Base-by-base conservation (phyloP, 177 flowering plant genomes). In the Vitis hybrid region DNA sequence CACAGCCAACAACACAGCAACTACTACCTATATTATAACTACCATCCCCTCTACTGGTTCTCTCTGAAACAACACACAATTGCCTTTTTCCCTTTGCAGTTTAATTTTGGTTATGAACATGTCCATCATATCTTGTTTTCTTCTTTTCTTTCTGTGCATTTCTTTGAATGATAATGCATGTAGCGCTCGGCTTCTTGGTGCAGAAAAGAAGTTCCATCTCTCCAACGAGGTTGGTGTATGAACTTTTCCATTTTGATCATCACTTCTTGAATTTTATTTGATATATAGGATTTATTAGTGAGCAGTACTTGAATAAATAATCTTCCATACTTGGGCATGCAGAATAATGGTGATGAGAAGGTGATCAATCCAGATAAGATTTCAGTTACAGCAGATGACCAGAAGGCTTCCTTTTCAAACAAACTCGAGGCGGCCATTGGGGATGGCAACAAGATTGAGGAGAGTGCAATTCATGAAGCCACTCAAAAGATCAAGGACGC, bases 61-160 rank as follows among this genome's bases (percentile, higher is more conserved):
- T 62, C 58, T 9, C 49, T 18, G 13, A 3, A 54, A 14, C 20
- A 9, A 3, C 38, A 53, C 3, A 9, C 9, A 20, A 31, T 11
- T 47, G 3, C n/a, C 47, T 71, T 24, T n/a, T 52, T 62, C 68
- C 31, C 31, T 28, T 28, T 28, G 31, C 31, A 28, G 31, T 28
- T 3, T 28, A 28, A 28, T 28, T 28, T 28, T 28, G 31, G 31
- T 28, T 28, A 28, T 28, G 47, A 62, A 65, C 52, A 79, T 79
- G 81, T 71, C 82, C 22, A 67, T 64, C 67, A 61, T 15, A 57
- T 62, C 53, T 59, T 56, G 11, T 57, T 58, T 76, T 57, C 56
- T 75, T 49, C 70, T 83, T 47, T 49, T 75, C 28, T 68, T 80
- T 66, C 28, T 83, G 3, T 76, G 57, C 68, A 64, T 81, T 49